Percentiles rank a stretch among this genome's conserved stretches.
Conservation (phyloP, 345 rosid genomes). For the Turritis glabra region DNA sequence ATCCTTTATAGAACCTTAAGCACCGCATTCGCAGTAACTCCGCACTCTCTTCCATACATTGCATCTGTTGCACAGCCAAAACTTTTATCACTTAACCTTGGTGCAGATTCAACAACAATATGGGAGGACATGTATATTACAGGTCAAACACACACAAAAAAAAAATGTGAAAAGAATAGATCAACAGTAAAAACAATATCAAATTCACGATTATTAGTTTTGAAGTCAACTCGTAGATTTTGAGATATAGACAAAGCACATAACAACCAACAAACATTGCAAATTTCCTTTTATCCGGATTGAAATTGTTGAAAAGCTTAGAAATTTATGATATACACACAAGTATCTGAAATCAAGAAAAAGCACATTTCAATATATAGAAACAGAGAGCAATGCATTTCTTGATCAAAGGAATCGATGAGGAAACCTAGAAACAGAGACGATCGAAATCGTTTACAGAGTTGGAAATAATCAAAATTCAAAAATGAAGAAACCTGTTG, state of each 20-base stretch:
- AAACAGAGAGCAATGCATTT: neutral
- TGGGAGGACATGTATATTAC: neutral
- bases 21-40: constrained; percentile 59
- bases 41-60: constrained; percentile 63
- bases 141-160: neutral
- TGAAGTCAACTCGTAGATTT: constrained; percentile 15
- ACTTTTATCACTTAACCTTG: neutral
- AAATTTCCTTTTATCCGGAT: too few relatives aligned
- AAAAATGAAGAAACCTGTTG: constrained; percentile 55
- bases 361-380: too few relatives aligned
- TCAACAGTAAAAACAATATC: too few relatives aligned
- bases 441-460: neutral
- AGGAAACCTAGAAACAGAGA: neutral
- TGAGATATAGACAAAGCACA: neutral
- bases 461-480: neutral
- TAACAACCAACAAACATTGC: neutral
- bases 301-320: too few relatives aligned
- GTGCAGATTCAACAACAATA: neutral
- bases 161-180: neutral
- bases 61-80: constrained; percentile 45
- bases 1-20: constrained; percentile 62
- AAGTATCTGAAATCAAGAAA: too few relatives aligned
- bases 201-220: too few relatives aligned
- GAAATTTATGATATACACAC: too few relatives aligned
- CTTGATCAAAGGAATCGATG: neutral